Base-by-base conservation (phyloP, 371 early-diverging fungal species). In the Rhizopus delemar region DNA sequence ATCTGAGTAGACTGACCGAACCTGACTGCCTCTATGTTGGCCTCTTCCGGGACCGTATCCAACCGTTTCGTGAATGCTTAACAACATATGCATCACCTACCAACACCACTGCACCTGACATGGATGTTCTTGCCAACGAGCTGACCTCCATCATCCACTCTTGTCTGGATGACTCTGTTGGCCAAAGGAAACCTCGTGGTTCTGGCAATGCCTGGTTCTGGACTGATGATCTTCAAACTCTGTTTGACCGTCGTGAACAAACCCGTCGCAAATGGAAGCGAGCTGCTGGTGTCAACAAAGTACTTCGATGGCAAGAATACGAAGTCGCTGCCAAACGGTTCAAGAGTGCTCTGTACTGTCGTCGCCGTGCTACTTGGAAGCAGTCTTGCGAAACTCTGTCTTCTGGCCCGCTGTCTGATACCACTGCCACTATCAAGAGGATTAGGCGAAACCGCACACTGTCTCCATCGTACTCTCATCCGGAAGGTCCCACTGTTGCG, bases 401-500 rank as follows among this genome's bases (percentile, higher is more conserved):
- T 0, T 50, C 22, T 41, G 43, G 43, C 15, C 49, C 53, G 3
- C 15, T 41, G 11, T 13, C 5, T 8, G 63, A 57, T 3, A 48
- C 50, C 0, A 63, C 41, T 12, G 28, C 39, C 2, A n/a, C 38
- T 4, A 46, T 63, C 48, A 63, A 57, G 28, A 43, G 53, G 5
- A 33, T 63, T 7, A 22, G 54, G 0, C 29, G 43, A 0, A 36
- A 29, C n/a, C 57, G 57, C 0, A 13, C 13, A 1, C 16, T 53
- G 3, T 8, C 12, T 12, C 48, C 52, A 0, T 16, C 9, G 31
- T 53, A 53, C 16, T 46, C 48, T 0, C 63, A 63, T 43, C 63
- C 41, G 3, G 57, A 63, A 12, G 63, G 63, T 13, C 57, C 63
- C n/a, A 15, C 28, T 16, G 46, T 28, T 52, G 63, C 63, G 8